Evolutionary conservation across 2,329 filamentous ascomycete species (phyloP), one percentile per base, ranked within the genome.

Genomic region (Penicillium sclerotiorum): DNA sequence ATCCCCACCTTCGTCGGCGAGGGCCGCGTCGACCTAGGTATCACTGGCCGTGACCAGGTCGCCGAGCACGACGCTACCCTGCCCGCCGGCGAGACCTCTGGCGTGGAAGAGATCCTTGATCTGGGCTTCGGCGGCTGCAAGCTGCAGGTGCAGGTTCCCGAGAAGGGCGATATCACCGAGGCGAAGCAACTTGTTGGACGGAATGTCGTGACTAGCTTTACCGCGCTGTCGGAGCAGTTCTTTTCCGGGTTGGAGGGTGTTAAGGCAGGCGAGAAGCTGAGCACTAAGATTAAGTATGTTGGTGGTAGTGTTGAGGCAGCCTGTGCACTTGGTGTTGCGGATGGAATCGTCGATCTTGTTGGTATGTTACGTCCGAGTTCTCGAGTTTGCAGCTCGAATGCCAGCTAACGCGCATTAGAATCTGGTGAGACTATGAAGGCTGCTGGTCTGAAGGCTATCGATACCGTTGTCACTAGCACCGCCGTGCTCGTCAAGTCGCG

Each of bases 351-450:
- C 39, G 94, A 99, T 76, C 85, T 99, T 50, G 94, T 99, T 67
- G 91, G 90, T 94, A 74, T 69, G 88, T 83, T 33, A n/a, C 15
- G 15, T 25, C 8, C 15, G 6, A 35, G 17, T 20, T 20, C 18
- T 23, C 18, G 7, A 12, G 7, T 6, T 30, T 11, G 9, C 12
- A 22, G 21, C 12, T 22, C n/a, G 12, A 2, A 13, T 25, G 39
- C 38, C 33, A 18, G 50, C 45, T 52, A 27, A 62, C 39, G 2
- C 21, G 15, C 8, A 17, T 1, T 61, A 94, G 93, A 99, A 79
- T 97, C 94, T 17, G 94, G 94, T 49, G 93, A 97, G 74, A 99
- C 94, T 0, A 99, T 99, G 94, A 88, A 89, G 66, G 94, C 93
- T 17, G 93, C 93, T 36, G 94, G 94, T 20, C 81, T 99, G 43